Conservation (phyloP, 1,284 basidiomycete species). For the Sanghuangporus sanghuang region DNA sequence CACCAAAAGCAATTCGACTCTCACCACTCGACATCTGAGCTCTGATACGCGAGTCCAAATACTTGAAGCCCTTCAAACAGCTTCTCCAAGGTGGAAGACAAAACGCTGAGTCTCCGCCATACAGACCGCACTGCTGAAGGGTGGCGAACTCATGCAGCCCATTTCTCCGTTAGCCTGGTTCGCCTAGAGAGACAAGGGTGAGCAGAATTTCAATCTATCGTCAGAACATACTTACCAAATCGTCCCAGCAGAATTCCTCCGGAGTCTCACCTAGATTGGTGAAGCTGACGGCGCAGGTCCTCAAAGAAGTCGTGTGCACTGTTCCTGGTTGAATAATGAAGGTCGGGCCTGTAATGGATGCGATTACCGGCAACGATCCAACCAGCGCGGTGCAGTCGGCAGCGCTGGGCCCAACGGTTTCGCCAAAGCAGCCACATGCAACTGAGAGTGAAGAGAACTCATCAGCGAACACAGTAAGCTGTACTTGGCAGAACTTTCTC, state of each 20-base stretch:
- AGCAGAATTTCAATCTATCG: neutral
- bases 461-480: neutral
- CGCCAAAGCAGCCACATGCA: neutral
- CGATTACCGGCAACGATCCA: neutral
- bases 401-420: neutral
- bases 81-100: neutral
- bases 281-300: neutral
- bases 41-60: too few relatives aligned
- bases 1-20: too few relatives aligned
- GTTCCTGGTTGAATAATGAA: neutral
- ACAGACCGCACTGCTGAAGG: neutral
- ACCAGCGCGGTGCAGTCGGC: neutral
- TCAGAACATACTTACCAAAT: neutral
- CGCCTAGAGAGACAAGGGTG: too few relatives aligned
- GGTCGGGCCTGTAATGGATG: neutral
- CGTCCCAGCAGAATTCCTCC: neutral
- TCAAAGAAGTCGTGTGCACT: neutral
- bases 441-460: neutral
- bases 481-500: neutral
- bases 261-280: neutral
- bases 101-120: neutral
- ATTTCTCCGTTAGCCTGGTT: neutral
- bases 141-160: neutral
- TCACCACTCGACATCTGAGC: too few relatives aligned
- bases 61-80: neutral